Conservation (phyloP, 179 eudicot genomes). For the Drosera spatulata region DNA sequence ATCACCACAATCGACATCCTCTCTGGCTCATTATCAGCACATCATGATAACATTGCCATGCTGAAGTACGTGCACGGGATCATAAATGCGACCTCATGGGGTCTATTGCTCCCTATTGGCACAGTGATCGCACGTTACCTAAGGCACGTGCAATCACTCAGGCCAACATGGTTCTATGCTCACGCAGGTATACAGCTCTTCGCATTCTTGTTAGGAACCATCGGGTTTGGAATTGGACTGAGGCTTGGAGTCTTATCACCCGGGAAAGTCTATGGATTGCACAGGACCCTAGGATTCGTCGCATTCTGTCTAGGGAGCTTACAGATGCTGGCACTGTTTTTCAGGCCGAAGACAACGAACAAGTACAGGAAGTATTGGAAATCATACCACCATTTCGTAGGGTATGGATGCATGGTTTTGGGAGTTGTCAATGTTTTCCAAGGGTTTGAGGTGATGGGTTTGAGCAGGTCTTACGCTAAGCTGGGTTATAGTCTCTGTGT, state of each 20-base stretch:
- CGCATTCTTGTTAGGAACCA: slow-evolving; percentile 57
- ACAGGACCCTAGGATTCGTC: slow-evolving; percentile 56
- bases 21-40: slow-evolving; percentile 28
- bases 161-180: slow-evolving; percentile 83
- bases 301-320: slow-evolving; percentile 60
- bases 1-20: slow-evolving; percentile 55
- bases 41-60: slow-evolving; percentile 17
- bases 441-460: slow-evolving; percentile 83
- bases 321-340: slow-evolving; percentile 69
- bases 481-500: slow-evolving; percentile 64
- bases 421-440: slow-evolving; percentile 86
- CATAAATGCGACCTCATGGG: slow-evolving; percentile 76
- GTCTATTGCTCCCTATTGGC: slow-evolving; percentile 64
- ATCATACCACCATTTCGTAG: slow-evolving; percentile 94
- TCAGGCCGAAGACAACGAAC: slow-evolving; percentile 77
- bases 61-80: slow-evolving; percentile 59
- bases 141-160: slow-evolving; percentile 50
- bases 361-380: slow-evolving; percentile 91
- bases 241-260: slow-evolving; percentile 71
- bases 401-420: slow-evolving; percentile 73
- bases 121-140: slow-evolving; percentile 63
- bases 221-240: slow-evolving; percentile 67
- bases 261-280: slow-evolving; percentile 60
- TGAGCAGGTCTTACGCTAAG: slow-evolving; percentile 46
- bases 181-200: slow-evolving; percentile 70